A percentile compares a stretch with the other conserved stretches of the same genome.
Conservation (phyloP, 768 basidiomycete species). For the Xerocomellus chrysenteron region DNA sequence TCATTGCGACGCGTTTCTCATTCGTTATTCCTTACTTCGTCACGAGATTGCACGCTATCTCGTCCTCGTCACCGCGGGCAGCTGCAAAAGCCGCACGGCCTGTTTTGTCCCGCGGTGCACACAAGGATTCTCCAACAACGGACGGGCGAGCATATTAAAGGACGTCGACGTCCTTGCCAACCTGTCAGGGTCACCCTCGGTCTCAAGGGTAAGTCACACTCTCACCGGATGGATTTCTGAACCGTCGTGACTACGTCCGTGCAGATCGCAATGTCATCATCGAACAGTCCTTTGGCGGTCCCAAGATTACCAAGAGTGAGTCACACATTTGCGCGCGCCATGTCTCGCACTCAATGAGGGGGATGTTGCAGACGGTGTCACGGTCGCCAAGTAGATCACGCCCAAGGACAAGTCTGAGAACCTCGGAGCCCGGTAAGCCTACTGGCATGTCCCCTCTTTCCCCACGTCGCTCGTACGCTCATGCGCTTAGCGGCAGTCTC, state of each 20-base stretch:
- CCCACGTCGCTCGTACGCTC: not conserved
- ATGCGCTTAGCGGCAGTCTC: conserved; percentile 54
- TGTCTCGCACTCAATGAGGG: conserved; percentile 2
- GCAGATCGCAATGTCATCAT: conserved; percentile 97
- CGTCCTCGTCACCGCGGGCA: conserved; percentile 58
- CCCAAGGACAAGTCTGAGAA: conserved; percentile 99
- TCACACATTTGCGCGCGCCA: not conserved
- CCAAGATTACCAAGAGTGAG: conserved; percentile 94
- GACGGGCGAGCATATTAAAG: conserved; percentile 88
- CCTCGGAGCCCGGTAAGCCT: conserved; percentile 87
- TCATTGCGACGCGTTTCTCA: no score
- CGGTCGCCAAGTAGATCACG: conserved; percentile 91
- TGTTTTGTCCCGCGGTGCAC: conserved; percentile 62
- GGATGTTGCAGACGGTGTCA: conserved; percentile 79
- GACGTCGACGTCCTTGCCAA: conserved; percentile 92
- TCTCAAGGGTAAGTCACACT: conserved; percentile 65
- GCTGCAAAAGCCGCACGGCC: conserved; percentile 58
- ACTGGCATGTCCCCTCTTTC: not conserved
- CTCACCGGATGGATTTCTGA: no score
- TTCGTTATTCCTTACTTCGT: no score
- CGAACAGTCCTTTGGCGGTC: conserved; percentile 86
- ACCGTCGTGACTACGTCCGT: conserved; percentile 1
- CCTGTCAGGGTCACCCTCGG: conserved; percentile 61
- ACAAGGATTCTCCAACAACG: conserved; percentile 99
- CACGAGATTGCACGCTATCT: conserved; percentile 15